Percentiles rank a stretch among this genome's conserved stretches.
Evolutionary conservation across 495 filamentous ascomycete species (phyloP).

Genomic region (Penicillium steckii): DNA sequence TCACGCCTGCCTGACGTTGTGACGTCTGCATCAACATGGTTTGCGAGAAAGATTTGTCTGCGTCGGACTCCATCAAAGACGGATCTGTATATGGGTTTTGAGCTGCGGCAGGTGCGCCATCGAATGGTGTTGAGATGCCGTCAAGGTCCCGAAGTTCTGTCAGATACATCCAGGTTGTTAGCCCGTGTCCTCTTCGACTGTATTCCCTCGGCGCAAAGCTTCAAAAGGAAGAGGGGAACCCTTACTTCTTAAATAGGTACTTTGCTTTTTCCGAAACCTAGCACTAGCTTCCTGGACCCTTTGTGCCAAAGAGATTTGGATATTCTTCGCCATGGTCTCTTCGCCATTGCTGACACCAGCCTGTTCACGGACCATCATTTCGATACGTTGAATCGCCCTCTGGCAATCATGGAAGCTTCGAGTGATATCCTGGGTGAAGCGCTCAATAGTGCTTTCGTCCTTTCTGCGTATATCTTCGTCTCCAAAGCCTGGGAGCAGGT

Average conservation of each 20-base stretch:
- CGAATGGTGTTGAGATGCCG: constrained; percentile 59
- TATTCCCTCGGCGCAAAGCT: no score
- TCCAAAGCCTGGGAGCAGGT: constrained; percentile 94
- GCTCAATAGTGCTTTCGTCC: constrained; percentile 88
- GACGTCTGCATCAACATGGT: constrained; percentile 75
- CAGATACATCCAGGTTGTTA: constrained; percentile 9
- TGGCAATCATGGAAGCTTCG: constrained; percentile 87
- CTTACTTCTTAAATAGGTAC: constrained; percentile 90
- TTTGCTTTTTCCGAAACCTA: constrained; percentile 92
- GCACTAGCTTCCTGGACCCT: constrained; percentile 92
- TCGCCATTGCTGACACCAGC: constrained; percentile 74
- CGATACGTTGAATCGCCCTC: constrained; percentile 79
- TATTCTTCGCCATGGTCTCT: constrained; percentile 93
- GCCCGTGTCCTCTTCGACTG: background rate
- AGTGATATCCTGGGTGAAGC: constrained; percentile 85
- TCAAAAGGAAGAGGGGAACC: background rate
- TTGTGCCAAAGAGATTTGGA: constrained; percentile 84
- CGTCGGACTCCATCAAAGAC: constrained; percentile 83
- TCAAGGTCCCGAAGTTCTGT: constrained; percentile 82
- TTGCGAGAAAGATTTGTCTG: constrained; percentile 89
- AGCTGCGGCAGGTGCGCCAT: constrained; percentile 62
- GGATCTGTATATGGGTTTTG: constrained; percentile 71
- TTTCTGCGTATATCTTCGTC: constrained; percentile 81
- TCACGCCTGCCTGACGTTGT: constrained; percentile 66
- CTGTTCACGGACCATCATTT: constrained; percentile 75